phyloP scores from a whole-genome alignment of 371 early-diverging fungal species.

The Apophysomyces sp. region DNA sequence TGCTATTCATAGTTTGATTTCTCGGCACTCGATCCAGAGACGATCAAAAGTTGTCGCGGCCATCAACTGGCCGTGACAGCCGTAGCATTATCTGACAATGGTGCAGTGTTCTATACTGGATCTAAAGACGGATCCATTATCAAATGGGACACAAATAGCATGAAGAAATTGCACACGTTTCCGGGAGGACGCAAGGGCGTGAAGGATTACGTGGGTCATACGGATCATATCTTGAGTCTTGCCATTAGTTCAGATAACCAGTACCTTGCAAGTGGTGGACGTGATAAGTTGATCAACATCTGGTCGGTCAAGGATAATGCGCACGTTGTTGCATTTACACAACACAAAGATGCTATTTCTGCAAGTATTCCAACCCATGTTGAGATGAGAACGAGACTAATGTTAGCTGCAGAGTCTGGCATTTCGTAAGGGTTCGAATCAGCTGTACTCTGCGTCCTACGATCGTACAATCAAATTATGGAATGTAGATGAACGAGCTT shows the following conservation, averaged over 20 bases:
- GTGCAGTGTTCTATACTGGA: conserved; percentile 76
- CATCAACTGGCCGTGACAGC: conserved; percentile 81
- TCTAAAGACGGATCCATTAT: conserved; percentile 89
- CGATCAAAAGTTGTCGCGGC: conserved; percentile 48
- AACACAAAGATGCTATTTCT: conserved; percentile 91
- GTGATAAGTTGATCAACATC: conserved; percentile 87
- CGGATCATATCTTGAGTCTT: conserved; percentile 75
- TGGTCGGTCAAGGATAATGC: conserved; percentile 82
- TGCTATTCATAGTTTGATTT: conserved; percentile 41
- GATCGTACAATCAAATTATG: conserved; percentile 96
- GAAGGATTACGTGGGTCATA: conserved; percentile 78
- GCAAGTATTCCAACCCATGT: conserved; percentile 28
- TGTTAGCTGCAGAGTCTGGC: conserved; percentile 63
- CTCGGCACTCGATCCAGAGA: conserved; percentile 37
- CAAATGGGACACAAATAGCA: conserved; percentile 72
- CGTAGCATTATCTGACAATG: conserved; percentile 70
- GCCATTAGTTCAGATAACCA: conserved; percentile 83
- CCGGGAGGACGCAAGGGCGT: conserved; percentile 77
- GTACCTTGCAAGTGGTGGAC: conserved; percentile 84
- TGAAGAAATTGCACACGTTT: conserved; percentile 60
- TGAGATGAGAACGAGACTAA: not conserved
- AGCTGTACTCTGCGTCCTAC: conserved; percentile 87
- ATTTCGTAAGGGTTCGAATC: conserved; percentile 82
- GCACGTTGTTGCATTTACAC: conserved; percentile 73
- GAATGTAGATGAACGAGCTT: conserved; percentile 89